Evolutionary conservation across 306 rosid genomes (phyloP).

Genomic region (Citrullus amarus): DNA sequence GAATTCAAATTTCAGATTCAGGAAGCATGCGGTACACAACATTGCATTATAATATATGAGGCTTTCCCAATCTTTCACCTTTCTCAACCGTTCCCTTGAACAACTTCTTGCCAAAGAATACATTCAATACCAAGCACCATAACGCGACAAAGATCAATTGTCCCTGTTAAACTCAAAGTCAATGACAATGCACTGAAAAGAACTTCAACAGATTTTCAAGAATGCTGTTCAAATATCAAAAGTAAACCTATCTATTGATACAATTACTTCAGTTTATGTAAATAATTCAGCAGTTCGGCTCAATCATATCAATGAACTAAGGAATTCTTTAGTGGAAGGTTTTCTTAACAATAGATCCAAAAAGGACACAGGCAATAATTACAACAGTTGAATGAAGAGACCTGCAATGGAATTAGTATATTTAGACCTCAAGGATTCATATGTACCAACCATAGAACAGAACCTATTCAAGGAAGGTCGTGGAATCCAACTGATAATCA

Average conservation of each 20-base stretch:
- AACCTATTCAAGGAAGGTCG: neutral
- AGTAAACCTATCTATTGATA: neutral
- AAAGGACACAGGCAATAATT: neutral
- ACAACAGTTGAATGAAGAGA: neutral
- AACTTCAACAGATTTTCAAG: neutral
- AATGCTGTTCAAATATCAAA: neutral
- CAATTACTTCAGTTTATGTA: neutral
- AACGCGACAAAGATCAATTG: conserved; percentile 29
- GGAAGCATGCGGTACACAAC: neutral
- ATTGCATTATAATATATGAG: conserved; percentile 1
- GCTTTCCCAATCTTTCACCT: conserved; percentile 36
- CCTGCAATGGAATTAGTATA: neutral
- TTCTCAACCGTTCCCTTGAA: conserved; percentile 46
- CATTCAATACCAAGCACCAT: conserved; percentile 45
- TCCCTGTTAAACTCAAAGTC: conserved; percentile 31
- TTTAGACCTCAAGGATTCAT: neutral
- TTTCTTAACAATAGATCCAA: neutral
- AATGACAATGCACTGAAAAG: conserved; percentile 2
- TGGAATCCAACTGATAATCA: neutral
- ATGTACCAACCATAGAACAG: neutral
- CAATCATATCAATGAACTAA: neutral
- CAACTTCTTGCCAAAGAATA: conserved; percentile 43
- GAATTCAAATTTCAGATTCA: neutral
- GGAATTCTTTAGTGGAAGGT: neutral
- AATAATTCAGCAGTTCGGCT: neutral